These are phyloP conservation scores for Theileria orientalis DNA, from an alignment of 169 alveolate genomes.

Conservation along the genomic window DNA sequence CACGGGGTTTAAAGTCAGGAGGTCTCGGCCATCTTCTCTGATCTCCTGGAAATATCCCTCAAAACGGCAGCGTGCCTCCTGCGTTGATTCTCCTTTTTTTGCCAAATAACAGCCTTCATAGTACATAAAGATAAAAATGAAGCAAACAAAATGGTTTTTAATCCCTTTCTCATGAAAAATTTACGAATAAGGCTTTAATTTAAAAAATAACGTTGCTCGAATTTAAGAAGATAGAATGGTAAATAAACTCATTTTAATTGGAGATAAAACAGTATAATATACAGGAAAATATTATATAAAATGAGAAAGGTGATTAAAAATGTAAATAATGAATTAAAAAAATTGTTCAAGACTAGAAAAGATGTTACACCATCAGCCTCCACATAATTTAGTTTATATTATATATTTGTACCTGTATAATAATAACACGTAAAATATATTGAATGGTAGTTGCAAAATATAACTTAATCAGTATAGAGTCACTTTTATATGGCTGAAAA, in stretches of 20 bases:
- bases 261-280: no score
- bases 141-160: neutral
- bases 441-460: slow-evolving; percentile 1
- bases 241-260: no score
- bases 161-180: slow-evolving; percentile 14
- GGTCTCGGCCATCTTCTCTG: neutral
- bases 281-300: no score
- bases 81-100: slow-evolving; percentile 49
- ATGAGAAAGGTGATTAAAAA: no score
- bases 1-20: no score
- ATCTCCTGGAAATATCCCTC: slow-evolving; percentile 41
- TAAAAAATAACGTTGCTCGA: no score
- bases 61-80: slow-evolving; percentile 57
- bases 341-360: no score
- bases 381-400: no score
- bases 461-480: neutral
- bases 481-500: neutral
- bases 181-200: neutral
- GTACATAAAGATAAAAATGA: slow-evolving; percentile 4
- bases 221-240: no score
- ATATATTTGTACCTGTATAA: slow-evolving; percentile 1
- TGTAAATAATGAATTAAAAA: no score
- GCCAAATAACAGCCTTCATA: slow-evolving; percentile 48
- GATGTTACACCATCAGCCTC: no score
- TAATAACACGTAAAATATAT: neutral